Evolutionary conservation across 2,329 filamentous ascomycete species (phyloP).

Genomic region (Ophiostoma montium): DNA sequence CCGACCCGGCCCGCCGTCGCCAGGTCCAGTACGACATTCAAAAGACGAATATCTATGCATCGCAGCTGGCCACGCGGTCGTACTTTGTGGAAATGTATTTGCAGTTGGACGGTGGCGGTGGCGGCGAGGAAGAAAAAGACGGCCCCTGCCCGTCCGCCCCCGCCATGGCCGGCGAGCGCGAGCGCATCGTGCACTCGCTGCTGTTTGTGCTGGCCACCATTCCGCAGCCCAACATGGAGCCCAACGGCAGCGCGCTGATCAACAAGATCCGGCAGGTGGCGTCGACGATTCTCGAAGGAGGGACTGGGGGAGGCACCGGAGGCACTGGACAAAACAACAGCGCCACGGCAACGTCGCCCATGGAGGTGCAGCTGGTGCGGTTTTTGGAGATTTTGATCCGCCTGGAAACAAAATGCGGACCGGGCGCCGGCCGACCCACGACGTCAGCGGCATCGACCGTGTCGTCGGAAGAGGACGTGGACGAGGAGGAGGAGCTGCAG

Average conservation of each 20-base stretch:
- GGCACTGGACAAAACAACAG: constrained; percentile 17
- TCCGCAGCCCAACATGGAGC: constrained; percentile 73
- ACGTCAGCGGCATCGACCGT: background rate
- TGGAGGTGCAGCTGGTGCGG: constrained; percentile 53
- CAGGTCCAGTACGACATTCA: constrained; percentile 74
- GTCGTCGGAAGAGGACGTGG: constrained; percentile 20
- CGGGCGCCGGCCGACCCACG: constrained; percentile 14
- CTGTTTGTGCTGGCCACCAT: constrained; percentile 62
- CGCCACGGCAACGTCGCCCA: constrained; percentile 23
- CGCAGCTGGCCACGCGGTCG: constrained; percentile 65
- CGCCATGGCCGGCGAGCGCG: constrained; percentile 61
- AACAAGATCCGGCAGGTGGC: constrained; percentile 78
- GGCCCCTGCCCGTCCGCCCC: background rate
- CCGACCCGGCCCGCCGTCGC: constrained; percentile 35
- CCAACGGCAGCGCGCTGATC: constrained; percentile 50
- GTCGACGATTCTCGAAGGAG: constrained; percentile 48
- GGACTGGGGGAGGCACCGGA: background rate
- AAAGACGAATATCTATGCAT: constrained; percentile 79
- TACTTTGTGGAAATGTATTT: constrained; percentile 82
- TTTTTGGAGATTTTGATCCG: constrained; percentile 64
- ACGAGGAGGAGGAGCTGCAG: constrained; percentile 54
- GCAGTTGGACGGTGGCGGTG: constrained; percentile 46
- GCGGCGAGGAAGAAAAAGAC: constrained; percentile 15
- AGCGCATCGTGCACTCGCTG: constrained; percentile 68
- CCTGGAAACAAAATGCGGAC: constrained; percentile 47